phyloP scores from a whole-genome alignment of 108 stramenopile genomes.

The Conticribra guillardii region DNA sequence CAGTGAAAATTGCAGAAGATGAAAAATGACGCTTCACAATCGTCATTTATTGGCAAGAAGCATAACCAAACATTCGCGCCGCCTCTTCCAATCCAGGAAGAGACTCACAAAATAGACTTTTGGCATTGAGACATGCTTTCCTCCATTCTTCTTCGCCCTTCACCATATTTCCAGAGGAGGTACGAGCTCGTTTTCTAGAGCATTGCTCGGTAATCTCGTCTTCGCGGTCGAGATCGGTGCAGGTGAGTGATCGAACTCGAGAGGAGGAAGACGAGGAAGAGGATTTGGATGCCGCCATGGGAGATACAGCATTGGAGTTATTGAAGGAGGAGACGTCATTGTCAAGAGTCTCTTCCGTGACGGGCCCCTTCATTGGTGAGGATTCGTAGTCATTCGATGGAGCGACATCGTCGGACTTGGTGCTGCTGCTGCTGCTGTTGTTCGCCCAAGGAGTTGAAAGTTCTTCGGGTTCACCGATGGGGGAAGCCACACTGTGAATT shows the following conservation, averaged over 20 bases:
- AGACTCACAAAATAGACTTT: conserved; percentile 41
- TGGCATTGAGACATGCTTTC: conserved; percentile 35
- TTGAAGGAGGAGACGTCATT: background rate
- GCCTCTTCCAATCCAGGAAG: conserved; percentile 87
- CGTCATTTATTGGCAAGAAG: too few species aligned
- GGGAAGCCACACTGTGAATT: conserved; percentile 30
- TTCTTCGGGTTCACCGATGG: background rate
- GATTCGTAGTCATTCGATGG: background rate
- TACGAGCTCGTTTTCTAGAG: conserved; percentile 25
- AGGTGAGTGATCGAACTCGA: conserved; percentile 13
- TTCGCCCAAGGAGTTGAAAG: background rate
- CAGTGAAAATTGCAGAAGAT: too few species aligned
- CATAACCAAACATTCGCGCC: conserved; percentile 76
- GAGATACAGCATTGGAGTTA: background rate
- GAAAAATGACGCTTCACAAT: too few species aligned
- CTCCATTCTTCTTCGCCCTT: conserved; percentile 47
- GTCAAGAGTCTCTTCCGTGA: too few species aligned
- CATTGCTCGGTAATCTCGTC: background rate
- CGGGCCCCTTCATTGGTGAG: background rate
- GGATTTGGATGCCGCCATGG: background rate
- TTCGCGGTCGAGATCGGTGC: background rate
- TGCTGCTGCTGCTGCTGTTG: background rate
- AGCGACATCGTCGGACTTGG: background rate
- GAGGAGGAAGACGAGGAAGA: background rate
- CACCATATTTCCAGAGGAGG: conserved; percentile 3